Evolutionary conservation across 768 basidiomycete species (phyloP).

Genomic region (Leucocoprinus birnbaumii): DNA sequence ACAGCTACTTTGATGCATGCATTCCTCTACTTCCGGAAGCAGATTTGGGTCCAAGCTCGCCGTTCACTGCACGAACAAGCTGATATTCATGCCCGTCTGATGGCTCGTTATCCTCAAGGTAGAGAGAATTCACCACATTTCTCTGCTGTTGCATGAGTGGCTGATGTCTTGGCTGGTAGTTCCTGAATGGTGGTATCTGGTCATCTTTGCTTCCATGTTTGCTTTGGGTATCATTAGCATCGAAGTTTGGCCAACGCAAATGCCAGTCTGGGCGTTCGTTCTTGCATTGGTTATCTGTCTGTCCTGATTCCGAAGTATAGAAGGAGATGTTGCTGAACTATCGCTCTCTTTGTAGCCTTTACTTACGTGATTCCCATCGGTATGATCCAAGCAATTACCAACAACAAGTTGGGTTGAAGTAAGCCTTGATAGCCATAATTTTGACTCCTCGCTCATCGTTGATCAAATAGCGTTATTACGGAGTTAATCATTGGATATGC

Average conservation of each 20-base stretch:
- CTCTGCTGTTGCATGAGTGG: background rate
- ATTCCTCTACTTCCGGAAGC: constrained; percentile 67
- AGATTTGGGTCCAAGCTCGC: constrained; percentile 66
- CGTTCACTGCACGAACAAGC: constrained; percentile 72
- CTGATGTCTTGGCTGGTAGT: constrained; percentile 23
- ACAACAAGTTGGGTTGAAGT: constrained; percentile 67
- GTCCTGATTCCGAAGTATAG: constrained; percentile 32
- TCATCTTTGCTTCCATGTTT: constrained; percentile 65
- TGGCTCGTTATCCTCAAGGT: constrained; percentile 63
- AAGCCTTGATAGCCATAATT: too few relatives aligned
- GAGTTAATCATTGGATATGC: constrained; percentile 63
- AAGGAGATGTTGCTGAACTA: constrained; percentile 17
- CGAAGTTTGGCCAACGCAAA: constrained; percentile 54
- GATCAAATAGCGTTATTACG: constrained; percentile 44
- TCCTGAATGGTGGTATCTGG: constrained; percentile 81
- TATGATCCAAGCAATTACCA: constrained; percentile 68
- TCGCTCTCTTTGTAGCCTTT: constrained; percentile 28
- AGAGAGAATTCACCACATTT: background rate
- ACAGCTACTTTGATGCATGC: constrained; percentile 72
- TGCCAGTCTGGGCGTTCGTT: constrained; percentile 46
- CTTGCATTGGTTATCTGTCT: constrained; percentile 58
- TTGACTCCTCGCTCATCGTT: too few relatives aligned
- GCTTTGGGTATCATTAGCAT: constrained; percentile 62
- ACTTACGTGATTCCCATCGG: constrained; percentile 68
- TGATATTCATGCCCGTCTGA: constrained; percentile 79